phyloP scores from a whole-genome alignment of 257 asterid species.

The Linderniella brevidens region DNA sequence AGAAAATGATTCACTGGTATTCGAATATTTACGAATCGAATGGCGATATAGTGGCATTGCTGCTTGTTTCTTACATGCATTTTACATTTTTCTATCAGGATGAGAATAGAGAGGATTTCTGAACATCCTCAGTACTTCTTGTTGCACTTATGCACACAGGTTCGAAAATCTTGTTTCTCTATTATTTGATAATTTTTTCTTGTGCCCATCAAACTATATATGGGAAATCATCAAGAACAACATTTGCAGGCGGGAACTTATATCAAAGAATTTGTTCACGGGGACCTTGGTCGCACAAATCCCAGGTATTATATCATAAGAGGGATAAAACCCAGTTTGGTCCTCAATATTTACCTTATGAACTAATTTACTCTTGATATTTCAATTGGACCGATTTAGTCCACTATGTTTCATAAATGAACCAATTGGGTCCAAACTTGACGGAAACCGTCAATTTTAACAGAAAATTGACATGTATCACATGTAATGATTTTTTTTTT shows the following conservation, averaged over 20 bases:
- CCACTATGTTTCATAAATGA: too few species aligned
- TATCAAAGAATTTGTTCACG: slow-evolving; percentile 93
- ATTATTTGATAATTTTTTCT: neutral
- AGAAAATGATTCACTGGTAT: slow-evolving; percentile 67
- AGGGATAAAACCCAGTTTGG: too few species aligned
- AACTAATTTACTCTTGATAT: too few species aligned
- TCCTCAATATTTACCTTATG: too few species aligned
- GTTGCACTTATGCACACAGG: slow-evolving; percentile 92
- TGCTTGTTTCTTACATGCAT: neutral
- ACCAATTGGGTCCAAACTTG: too few species aligned
- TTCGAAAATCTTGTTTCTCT: slow-evolving; percentile 12
- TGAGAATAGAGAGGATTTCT: slow-evolving; percentile 50
- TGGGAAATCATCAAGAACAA: neutral
- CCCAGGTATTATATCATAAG: too few species aligned
- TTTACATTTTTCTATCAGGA: slow-evolving; percentile 31
- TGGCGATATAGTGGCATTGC: slow-evolving; percentile 4
- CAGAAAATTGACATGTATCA: too few species aligned
- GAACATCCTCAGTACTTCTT: slow-evolving; percentile 64
- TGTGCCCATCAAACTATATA: neutral
- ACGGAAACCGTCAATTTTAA: too few species aligned
- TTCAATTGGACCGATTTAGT: too few species aligned
- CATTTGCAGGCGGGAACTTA: slow-evolving; percentile 86
- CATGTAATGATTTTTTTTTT: too few species aligned
- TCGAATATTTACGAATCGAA: neutral
- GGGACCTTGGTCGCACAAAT: slow-evolving; percentile 88